Evolutionary conservation across 805 yeast species (phyloP).

Genomic region (Candida germanica): DNA sequence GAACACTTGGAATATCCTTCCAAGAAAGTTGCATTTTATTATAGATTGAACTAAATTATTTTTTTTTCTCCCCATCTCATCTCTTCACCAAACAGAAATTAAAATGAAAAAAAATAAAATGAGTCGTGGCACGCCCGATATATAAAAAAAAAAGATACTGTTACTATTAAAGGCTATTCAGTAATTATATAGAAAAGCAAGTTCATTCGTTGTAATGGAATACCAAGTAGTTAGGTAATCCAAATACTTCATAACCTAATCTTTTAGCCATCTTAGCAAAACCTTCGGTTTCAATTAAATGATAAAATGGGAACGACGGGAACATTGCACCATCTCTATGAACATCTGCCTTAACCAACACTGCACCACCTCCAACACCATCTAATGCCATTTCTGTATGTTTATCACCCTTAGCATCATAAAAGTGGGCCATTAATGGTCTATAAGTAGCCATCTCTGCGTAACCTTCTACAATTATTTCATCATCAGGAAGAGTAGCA

Average conservation of each 20-base stretch:
- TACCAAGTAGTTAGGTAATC: conserved; percentile 91
- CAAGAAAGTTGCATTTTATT: conserved; percentile 86
- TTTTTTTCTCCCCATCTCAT: conserved; percentile 13
- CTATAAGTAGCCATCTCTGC: conserved; percentile 90
- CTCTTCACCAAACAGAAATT: too few species aligned
- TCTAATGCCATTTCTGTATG: conserved; percentile 79
- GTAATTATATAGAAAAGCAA: too few species aligned
- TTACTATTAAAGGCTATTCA: too few species aligned
- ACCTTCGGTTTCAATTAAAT: conserved; percentile 96
- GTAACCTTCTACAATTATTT: conserved; percentile 93
- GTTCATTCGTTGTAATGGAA: conserved; percentile 79
- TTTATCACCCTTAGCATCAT: conserved; percentile 60
- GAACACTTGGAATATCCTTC: conserved; percentile 97
- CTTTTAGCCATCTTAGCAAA: conserved; percentile 98
- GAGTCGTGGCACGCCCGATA: too few species aligned
- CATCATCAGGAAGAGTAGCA: conserved; percentile 71
- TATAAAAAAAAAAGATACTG: too few species aligned
- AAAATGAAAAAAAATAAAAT: background rate
- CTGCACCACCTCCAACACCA: conserved; percentile 98
- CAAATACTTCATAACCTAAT: conserved; percentile 85
- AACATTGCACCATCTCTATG: conserved; percentile 99
- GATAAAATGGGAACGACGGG: conserved; percentile 97
- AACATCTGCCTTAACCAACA: conserved; percentile 93
- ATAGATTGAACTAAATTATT: conserved; percentile 1
- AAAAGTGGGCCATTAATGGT: conserved; percentile 88